These are phyloP conservation scores for Orbilia oligospora DNA, from an alignment of 2,329 filamentous ascomycete species.

Conservation along the genomic window DNA sequence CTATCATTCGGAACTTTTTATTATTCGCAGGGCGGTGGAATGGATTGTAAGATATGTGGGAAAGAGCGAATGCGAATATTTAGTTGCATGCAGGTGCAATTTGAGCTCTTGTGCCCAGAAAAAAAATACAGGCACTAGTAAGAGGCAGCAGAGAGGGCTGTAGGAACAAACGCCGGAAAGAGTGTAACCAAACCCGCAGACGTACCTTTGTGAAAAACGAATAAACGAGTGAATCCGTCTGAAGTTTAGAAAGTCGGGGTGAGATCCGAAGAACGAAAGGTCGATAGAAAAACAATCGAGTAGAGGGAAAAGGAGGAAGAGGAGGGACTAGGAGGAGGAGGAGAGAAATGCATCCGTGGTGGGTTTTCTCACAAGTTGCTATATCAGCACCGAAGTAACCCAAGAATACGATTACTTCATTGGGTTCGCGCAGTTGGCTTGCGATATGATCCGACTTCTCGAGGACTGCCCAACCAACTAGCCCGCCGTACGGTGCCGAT, in stretches of 20 bases:
- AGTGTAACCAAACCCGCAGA: constrained; percentile 27
- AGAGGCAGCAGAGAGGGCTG: constrained; percentile 20
- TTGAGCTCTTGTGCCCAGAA: constrained; percentile 36
- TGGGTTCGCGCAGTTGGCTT: constrained; percentile 49
- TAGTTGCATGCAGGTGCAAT: constrained; percentile 36
- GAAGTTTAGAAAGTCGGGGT: constrained; percentile 32
- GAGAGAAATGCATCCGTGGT: constrained; percentile 45
- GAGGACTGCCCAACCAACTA: constrained; percentile 46
- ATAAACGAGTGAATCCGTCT: constrained; percentile 55
- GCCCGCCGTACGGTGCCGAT: constrained; percentile 37
- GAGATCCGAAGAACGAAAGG: constrained; percentile 39
- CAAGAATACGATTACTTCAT: constrained; percentile 49
- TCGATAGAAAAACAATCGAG: constrained; percentile 35
- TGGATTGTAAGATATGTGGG: constrained; percentile 39
- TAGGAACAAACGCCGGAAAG: constrained; percentile 38
- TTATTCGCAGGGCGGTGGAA: constrained; percentile 22
- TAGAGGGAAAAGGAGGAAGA: constrained; percentile 30
- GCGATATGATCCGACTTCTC: constrained; percentile 60
- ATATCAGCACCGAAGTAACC: constrained; percentile 53
- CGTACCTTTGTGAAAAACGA: constrained; percentile 45
- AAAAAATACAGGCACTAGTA: constrained; percentile 1
- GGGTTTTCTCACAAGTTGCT: constrained; percentile 36
- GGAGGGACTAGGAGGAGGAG: constrained; percentile 25
- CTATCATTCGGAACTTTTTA: constrained; percentile 1
- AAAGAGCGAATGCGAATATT: constrained; percentile 44